A percentile compares a stretch with the other conserved stretches of the same genome.
phyloP scores from a whole-genome alignment of 2,329 filamentous ascomycete species.

The Tolypocladium album region DNA sequence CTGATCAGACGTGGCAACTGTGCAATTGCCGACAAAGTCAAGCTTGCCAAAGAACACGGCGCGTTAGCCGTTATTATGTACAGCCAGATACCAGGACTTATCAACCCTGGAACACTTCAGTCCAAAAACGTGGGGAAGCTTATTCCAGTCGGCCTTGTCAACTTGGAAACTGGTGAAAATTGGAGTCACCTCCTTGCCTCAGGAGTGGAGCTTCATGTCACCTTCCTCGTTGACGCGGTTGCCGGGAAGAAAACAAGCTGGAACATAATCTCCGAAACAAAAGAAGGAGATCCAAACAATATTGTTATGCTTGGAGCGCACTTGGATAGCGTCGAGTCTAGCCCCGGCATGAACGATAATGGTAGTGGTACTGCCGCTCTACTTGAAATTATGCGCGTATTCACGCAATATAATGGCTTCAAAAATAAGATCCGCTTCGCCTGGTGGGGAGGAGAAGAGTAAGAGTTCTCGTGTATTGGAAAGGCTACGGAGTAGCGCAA shows the following conservation, averaged over 20 bases:
- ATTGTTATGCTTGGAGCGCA: constrained; percentile 29
- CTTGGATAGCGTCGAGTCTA: constrained; percentile 24
- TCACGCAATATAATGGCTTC: constrained; percentile 23
- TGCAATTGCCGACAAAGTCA: constrained; percentile 29
- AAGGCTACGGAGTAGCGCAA: not conserved
- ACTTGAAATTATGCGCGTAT: constrained; percentile 21
- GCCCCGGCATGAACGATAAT: constrained; percentile 28
- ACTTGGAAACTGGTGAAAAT: constrained; percentile 17
- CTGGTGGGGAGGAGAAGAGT: constrained; percentile 29
- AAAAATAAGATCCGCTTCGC: constrained; percentile 28
- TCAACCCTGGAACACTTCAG: constrained; percentile 34
- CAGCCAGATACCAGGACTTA: constrained; percentile 40
- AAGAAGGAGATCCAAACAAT: constrained; percentile 25
- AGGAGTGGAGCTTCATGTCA: constrained; percentile 18
- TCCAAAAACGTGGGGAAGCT: constrained; percentile 20
- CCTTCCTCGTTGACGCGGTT: constrained; percentile 20
- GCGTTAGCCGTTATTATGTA: constrained; percentile 43
- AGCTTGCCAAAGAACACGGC: constrained; percentile 27
- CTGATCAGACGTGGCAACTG: constrained; percentile 34
- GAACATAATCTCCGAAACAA: constrained; percentile 30
- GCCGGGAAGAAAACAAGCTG: constrained; percentile 20
- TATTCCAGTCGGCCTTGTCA: constrained; percentile 22
- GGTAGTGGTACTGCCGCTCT: constrained; percentile 24
- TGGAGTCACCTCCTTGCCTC: constrained; percentile 20
- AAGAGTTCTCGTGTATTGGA: constrained; percentile 2